Conservation (phyloP, 495 filamentous ascomycete species). For the Chaetomidium leptoderma region DNA sequence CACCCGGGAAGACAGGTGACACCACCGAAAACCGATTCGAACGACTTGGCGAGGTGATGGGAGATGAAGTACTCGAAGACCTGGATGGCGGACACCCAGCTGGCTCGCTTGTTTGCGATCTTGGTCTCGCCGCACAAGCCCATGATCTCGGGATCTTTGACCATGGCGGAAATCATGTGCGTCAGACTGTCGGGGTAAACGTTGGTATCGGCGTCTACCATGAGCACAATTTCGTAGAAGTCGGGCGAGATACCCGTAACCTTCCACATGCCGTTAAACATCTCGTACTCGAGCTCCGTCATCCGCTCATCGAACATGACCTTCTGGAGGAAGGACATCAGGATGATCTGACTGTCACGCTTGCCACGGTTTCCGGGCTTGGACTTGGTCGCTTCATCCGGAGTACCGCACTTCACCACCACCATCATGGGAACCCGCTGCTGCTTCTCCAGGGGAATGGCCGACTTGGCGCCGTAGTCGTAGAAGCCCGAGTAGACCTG, state of each 20-base stretch:
- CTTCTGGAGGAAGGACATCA: conserved; percentile 99
- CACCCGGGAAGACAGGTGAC: conserved; percentile 98
- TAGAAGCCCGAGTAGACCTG: conserved; percentile 98
- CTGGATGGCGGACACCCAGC: conserved; percentile 97
- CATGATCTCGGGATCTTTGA: conserved; percentile 99
- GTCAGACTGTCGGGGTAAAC: conserved; percentile 97
- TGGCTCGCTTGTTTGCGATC: conserved; percentile 94
- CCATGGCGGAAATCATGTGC: conserved; percentile 98
- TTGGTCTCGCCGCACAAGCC: conserved; percentile 98
- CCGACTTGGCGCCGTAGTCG: conserved; percentile 79
- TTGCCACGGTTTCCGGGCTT: conserved; percentile 98
- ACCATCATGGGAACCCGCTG: conserved; percentile 99
- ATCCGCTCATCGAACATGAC: conserved; percentile 99
- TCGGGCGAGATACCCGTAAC: conserved; percentile 96
- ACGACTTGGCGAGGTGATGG: conserved; percentile 92
- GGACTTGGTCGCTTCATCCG: conserved; percentile 68
- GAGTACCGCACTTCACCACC: conserved; percentile 92
- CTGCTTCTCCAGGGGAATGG: conserved; percentile 80
- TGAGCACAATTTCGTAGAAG: conserved; percentile 94
- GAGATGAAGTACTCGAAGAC: conserved; percentile 99
- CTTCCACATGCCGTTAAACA: conserved; percentile 99
- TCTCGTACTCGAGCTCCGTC: conserved; percentile 99
- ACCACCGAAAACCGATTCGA: conserved; percentile 98
- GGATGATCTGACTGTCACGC: conserved; percentile 95
- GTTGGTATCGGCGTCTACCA: conserved; percentile 99